phyloP scores from a whole-genome alignment of 2,329 filamentous ascomycete species.

The Monilinia polystroma region DNA sequence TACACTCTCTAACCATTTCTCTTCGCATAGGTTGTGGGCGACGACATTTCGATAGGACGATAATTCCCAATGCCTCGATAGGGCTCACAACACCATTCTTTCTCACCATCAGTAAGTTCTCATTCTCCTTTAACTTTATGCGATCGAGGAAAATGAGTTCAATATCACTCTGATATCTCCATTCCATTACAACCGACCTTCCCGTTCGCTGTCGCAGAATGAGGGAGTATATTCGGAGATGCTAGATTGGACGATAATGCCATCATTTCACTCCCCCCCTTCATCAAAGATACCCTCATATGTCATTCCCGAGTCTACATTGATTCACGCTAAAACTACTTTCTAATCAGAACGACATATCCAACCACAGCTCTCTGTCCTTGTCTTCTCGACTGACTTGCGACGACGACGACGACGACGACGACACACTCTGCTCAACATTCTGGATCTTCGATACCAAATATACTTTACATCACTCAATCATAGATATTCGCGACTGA shows the following conservation, averaged over 20 bases:
- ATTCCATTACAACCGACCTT: slow-evolving; percentile 25
- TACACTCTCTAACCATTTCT: slow-evolving; percentile 31
- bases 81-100: slow-evolving; percentile 37
- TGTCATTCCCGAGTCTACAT: slow-evolving; percentile 29
- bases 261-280: slow-evolving; percentile 33
- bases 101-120: slow-evolving; percentile 39
- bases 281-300: slow-evolving; percentile 33
- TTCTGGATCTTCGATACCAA: slow-evolving; percentile 23
- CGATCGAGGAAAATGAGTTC: slow-evolving; percentile 37
- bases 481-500: slow-evolving; percentile 26
- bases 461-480: slow-evolving; percentile 7
- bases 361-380: slow-evolving; percentile 30
- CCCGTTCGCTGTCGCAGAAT: slow-evolving; percentile 27
- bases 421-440: slow-evolving; percentile 25
- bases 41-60: slow-evolving; percentile 33
- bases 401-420: slow-evolving; percentile 33
- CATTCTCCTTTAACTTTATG: slow-evolving; percentile 35
- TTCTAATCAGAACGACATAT: slow-evolving; percentile 28
- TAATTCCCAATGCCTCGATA: slow-evolving; percentile 41
- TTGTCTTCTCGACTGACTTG: slow-evolving; percentile 33
- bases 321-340: slow-evolving; percentile 31
- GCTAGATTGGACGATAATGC: slow-evolving; percentile 33
- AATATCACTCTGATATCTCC: slow-evolving; percentile 24
- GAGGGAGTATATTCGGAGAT: slow-evolving; percentile 33
- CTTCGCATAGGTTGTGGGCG: slow-evolving; percentile 17